A percentile compares a stretch with the other conserved stretches of the same genome.
Evolutionary conservation across 1,284 basidiomycete species (phyloP).

Genomic region (Dichomitus squalens): DNA sequence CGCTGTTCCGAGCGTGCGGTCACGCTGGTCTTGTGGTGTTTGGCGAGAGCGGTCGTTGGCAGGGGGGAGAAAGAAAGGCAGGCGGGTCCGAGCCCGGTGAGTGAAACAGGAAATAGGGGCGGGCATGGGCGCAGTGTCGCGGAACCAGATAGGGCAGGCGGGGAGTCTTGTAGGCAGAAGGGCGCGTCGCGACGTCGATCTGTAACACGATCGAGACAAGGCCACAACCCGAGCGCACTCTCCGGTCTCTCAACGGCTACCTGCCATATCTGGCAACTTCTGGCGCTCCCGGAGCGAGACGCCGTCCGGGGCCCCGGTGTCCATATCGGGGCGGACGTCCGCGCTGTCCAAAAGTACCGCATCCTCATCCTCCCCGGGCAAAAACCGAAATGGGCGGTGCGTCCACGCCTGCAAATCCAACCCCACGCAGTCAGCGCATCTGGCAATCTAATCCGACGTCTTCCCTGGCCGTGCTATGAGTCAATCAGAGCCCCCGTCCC

Average conservation of each 20-base stretch:
- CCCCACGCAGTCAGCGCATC: background rate
- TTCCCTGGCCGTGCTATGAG: conserved; percentile 27
- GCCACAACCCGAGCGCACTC: conserved; percentile 9
- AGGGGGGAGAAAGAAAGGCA: background rate
- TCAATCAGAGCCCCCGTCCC: conserved; percentile 23
- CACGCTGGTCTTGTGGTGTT: conserved; percentile 3
- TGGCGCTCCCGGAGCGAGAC: background rate
- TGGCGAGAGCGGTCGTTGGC: background rate
- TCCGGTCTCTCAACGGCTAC: conserved; percentile 16
- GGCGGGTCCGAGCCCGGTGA: conserved; percentile 1
- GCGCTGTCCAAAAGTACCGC: background rate
- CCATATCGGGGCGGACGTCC: conserved; percentile 2
- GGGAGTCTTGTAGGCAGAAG: conserved; percentile 1
- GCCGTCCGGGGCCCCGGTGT: conserved; percentile 3
- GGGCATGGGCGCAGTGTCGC: conserved; percentile 11
- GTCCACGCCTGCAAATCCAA: conserved; percentile 13
- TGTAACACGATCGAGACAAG: conserved; percentile 27
- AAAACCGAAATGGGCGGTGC: background rate
- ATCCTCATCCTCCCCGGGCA: background rate
- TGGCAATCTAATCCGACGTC: conserved; percentile 19
- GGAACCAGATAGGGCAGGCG: conserved; percentile 19
- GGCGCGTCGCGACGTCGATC: conserved; percentile 14
- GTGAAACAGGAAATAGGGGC: background rate
- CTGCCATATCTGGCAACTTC: conserved; percentile 11
- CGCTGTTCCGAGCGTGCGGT: conserved; percentile 8